Percentiles rank a stretch among this genome's conserved stretches.
phyloP scores from a whole-genome alignment of 1,284 basidiomycete genomes.

The Cryptococcus sp. region DNA sequence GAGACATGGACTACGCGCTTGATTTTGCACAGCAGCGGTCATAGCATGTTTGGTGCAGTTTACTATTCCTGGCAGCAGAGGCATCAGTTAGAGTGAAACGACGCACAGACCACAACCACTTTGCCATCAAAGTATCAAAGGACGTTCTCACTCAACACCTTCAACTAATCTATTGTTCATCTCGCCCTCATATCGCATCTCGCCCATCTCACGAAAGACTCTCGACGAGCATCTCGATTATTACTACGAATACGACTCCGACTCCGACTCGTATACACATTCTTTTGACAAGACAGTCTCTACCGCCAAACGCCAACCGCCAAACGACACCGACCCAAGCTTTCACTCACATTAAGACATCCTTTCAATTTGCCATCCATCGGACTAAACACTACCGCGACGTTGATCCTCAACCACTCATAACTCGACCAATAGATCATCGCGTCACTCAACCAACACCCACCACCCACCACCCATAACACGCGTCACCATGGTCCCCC shows the following conservation, averaged over 20 bases:
- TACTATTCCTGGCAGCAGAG: too few species aligned
- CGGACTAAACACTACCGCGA: too few species aligned
- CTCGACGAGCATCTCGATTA: too few species aligned
- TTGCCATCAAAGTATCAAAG: neutral
- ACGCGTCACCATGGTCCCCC: neutral
- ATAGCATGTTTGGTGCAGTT: too few species aligned
- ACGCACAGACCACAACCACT: neutral
- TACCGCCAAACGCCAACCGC: neutral
- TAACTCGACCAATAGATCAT: neutral
- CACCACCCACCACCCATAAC: neutral
- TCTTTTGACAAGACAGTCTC: neutral
- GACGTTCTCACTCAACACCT: neutral
- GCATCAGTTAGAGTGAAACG: too few species aligned
- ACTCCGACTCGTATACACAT: neutral
- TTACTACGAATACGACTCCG: too few species aligned
- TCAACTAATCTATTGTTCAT: too few species aligned
- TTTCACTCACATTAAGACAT: too few species aligned
- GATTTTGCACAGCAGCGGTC: too few species aligned
- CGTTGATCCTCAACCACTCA: neutral
- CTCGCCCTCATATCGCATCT: too few species aligned
- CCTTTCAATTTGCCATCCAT: neutral
- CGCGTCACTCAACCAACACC: neutral
- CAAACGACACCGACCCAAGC: neutral
- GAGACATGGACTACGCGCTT: too few species aligned
- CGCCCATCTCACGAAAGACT: too few species aligned